These are phyloP conservation scores for Coniophora puteana DNA, from an alignment of 1,284 basidiomycete species.

Conservation along the genomic window DNA sequence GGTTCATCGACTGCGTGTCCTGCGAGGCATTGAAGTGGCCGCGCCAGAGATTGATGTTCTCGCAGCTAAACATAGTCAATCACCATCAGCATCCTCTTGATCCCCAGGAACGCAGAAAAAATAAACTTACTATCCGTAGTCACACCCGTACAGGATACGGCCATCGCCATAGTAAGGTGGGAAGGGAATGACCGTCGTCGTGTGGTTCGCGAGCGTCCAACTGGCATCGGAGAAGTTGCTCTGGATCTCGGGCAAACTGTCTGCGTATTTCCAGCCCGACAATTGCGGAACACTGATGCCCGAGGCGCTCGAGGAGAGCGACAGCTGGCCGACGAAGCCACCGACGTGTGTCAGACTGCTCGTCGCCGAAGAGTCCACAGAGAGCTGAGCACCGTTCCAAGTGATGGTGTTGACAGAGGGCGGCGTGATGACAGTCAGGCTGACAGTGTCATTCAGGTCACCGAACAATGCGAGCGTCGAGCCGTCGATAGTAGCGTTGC, in stretches of 20 bases:
- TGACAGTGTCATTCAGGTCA: constrained; percentile 41
- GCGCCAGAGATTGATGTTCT: constrained; percentile 76
- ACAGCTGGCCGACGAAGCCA: constrained; percentile 34
- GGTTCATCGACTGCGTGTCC: constrained; percentile 54
- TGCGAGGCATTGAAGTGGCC: constrained; percentile 70
- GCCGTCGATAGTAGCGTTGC: constrained; percentile 42
- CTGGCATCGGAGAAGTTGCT: constrained; percentile 50
- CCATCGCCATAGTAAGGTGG: constrained; percentile 71
- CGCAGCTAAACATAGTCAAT: constrained; percentile 50
- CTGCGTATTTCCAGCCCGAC: constrained; percentile 62
- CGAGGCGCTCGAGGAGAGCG: constrained; percentile 10
- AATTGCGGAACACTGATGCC: constrained; percentile 35
- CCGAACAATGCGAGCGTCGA: constrained; percentile 41
- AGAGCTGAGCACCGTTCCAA: constrained; percentile 65
- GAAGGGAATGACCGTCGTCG: constrained; percentile 64
- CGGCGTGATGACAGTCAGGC: constrained; percentile 44
- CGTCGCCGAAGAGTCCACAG: constrained; percentile 28
- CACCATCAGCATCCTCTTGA: background rate
- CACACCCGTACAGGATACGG: constrained; percentile 72
- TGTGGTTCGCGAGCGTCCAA: constrained; percentile 68
- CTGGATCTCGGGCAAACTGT: constrained; percentile 69
- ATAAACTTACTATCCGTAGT: constrained; percentile 72
- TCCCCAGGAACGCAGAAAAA: background rate
- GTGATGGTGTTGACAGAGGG: constrained; percentile 45
- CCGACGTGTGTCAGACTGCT: constrained; percentile 30